Conservation (phyloP, 78 protist species). For the Dictyostelium purpureum region DNA sequence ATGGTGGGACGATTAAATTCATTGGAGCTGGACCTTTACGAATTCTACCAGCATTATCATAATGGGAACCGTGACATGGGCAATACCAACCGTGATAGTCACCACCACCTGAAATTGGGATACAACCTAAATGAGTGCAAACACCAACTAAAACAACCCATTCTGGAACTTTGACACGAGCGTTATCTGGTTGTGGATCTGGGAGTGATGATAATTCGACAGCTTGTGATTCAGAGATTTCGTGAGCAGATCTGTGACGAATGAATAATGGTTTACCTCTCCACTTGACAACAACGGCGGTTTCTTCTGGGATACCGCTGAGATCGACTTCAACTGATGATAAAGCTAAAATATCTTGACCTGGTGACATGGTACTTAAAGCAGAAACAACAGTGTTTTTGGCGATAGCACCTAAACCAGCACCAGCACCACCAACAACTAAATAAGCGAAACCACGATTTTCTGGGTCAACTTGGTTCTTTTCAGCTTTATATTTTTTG, state of each 20-base stretch:
- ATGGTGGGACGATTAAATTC: slow-evolving; percentile 76
- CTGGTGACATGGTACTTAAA: slow-evolving; percentile 72
- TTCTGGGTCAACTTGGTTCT: slow-evolving; percentile 32
- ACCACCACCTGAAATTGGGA: slow-evolving; percentile 95
- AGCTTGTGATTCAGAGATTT: slow-evolving; percentile 49
- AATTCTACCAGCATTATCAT: slow-evolving; percentile 97
- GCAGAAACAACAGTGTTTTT: slow-evolving; percentile 76
- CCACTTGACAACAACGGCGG: slow-evolving; percentile 87
- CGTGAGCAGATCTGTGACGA: slow-evolving; percentile 82
- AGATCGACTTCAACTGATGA: slow-evolving; percentile 89
- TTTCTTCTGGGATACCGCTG: slow-evolving; percentile 70
- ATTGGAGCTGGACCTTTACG: slow-evolving; percentile 87
- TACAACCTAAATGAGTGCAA: slow-evolving; percentile 99
- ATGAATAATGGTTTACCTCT: slow-evolving; percentile 94
- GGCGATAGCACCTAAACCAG: slow-evolving; percentile 76
- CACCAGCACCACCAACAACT: slow-evolving; percentile 76
- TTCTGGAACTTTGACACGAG: slow-evolving; percentile 87
- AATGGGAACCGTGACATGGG: slow-evolving; percentile 99
- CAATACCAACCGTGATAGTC: slow-evolving; percentile 97
- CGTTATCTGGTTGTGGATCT: slow-evolving; percentile 69
- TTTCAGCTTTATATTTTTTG: slow-evolving; percentile 44
- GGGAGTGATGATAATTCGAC: slow-evolving; percentile 46
- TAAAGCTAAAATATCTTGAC: slow-evolving; percentile 86
- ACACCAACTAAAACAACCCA: slow-evolving; percentile 94
- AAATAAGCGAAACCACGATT: slow-evolving; percentile 77